Evolutionary conservation across 108 stramenopile species (phyloP).

Genomic region (Pseudonitzschia pungens): DNA sequence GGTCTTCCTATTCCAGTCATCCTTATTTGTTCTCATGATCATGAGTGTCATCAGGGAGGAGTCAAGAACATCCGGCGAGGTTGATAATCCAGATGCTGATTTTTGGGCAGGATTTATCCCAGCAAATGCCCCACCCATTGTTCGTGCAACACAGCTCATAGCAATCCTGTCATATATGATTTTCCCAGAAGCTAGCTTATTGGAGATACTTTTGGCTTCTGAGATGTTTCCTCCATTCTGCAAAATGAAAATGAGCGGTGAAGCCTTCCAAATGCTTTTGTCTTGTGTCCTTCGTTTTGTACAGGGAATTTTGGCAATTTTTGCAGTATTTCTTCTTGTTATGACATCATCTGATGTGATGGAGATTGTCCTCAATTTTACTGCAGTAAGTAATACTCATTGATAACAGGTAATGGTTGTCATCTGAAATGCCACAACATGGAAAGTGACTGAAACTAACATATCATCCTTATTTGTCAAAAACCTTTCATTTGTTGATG

Average conservation of each 20-base stretch:
- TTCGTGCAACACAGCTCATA: background rate
- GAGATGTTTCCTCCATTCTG: background rate
- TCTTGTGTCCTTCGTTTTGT: background rate
- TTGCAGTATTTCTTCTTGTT: background rate
- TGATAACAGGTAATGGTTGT: background rate
- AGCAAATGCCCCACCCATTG: background rate
- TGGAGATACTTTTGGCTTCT: background rate
- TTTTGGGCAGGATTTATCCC: background rate
- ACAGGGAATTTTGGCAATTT: background rate
- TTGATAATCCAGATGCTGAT: background rate
- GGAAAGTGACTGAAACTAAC: no score
- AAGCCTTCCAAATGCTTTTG: background rate
- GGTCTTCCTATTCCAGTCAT: background rate
- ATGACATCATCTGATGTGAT: background rate
- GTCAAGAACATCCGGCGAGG: background rate
- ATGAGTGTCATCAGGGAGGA: background rate
- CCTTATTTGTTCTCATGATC: background rate
- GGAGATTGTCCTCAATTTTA: slow-evolving; percentile 3
- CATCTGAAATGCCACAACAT: no score
- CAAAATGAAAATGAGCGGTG: background rate
- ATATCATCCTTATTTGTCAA: background rate
- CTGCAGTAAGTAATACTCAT: background rate
- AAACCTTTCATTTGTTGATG: no score
- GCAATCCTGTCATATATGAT: background rate
- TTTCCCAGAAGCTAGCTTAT: background rate